Evolutionary conservation across 2,329 filamentous ascomycete genomes (phyloP).

Genomic region (Pseudocercospora macadamiae): DNA sequence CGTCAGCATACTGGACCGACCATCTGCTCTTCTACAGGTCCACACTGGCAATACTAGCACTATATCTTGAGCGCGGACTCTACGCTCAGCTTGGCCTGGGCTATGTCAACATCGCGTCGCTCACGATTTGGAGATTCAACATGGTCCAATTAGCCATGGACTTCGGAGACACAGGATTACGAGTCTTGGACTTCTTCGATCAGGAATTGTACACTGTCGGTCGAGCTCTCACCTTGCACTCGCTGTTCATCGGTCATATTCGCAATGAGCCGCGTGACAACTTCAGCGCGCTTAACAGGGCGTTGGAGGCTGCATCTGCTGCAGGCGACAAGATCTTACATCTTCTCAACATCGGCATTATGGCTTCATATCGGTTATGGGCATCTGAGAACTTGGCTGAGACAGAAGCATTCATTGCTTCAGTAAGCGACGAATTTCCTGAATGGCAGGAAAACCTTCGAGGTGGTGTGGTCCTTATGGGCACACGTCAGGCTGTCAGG

Average conservation of each 20-base stretch:
- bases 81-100: slow-evolving; percentile 71
- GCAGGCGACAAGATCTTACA: slow-evolving; percentile 73
- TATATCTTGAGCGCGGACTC: slow-evolving; percentile 65
- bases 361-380: slow-evolving; percentile 69
- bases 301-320: slow-evolving; percentile 66
- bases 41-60: slow-evolving; percentile 66
- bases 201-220: slow-evolving; percentile 68
- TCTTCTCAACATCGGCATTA: slow-evolving; percentile 71
- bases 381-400: slow-evolving; percentile 70
- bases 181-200: slow-evolving; percentile 65
- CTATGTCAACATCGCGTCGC: slow-evolving; percentile 69
- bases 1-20: slow-evolving; percentile 70
- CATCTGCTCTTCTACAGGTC: slow-evolving; percentile 72
- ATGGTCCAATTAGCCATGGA: slow-evolving; percentile 70
- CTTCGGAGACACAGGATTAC: slow-evolving; percentile 64
- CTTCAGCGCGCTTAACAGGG: slow-evolving; percentile 64
- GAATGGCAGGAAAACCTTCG: slow-evolving; percentile 72
- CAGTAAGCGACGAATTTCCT: slow-evolving; percentile 72
- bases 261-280: slow-evolving; percentile 63
- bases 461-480: slow-evolving; percentile 70
- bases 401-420: slow-evolving; percentile 70
- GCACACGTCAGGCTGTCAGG: slow-evolving; percentile 66
- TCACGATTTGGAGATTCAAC: slow-evolving; percentile 70
- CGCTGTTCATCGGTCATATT: slow-evolving; percentile 71
- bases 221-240: slow-evolving; percentile 69